A percentile compares a stretch with the other conserved stretches of the same genome.
phyloP scores from a whole-genome alignment of 257 asterid genomes.

The Scutellaria barbata region DNA sequence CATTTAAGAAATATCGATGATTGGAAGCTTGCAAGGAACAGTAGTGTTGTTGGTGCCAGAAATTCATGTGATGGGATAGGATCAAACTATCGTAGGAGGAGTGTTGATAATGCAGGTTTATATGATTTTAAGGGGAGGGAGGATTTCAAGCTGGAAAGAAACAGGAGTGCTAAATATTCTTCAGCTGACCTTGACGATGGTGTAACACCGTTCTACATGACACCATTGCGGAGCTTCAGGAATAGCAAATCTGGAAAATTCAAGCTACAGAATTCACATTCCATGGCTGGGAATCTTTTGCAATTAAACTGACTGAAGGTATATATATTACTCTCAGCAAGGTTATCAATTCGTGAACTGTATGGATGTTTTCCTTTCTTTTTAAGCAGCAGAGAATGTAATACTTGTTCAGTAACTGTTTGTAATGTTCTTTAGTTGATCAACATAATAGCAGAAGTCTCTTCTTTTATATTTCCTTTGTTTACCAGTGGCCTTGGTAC shows the following conservation, averaged over 20 bases:
- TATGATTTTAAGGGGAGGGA: slow-evolving; percentile 47
- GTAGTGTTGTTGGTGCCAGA: slow-evolving; percentile 63
- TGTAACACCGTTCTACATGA: slow-evolving; percentile 68
- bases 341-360: slow-evolving; percentile 38
- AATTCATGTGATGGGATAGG: slow-evolving; percentile 54
- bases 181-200: slow-evolving; percentile 53
- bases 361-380: slow-evolving; percentile 31
- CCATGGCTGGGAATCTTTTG: slow-evolving; percentile 49
- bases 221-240: slow-evolving; percentile 73
- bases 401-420: slow-evolving; percentile 37
- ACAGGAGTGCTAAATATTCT: slow-evolving; percentile 42
- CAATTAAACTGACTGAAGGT: slow-evolving; percentile 56
- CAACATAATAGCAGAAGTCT: slow-evolving; percentile 35
- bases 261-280: slow-evolving; percentile 50
- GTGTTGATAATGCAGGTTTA: slow-evolving; percentile 51
- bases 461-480: slow-evolving; percentile 8
- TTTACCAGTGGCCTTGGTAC: neutral
- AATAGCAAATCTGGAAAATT: slow-evolving; percentile 53
- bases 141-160: slow-evolving; percentile 55
- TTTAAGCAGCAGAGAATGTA: slow-evolving; percentile 39
- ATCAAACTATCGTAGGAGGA: slow-evolving; percentile 55
- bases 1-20: slow-evolving; percentile 38
- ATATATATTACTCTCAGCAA: slow-evolving; percentile 34
- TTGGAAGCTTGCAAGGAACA: slow-evolving; percentile 65
- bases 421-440: slow-evolving; percentile 27